Conservation (phyloP, 371 early-diverging fungal species). For the Mortierella sp. region DNA sequence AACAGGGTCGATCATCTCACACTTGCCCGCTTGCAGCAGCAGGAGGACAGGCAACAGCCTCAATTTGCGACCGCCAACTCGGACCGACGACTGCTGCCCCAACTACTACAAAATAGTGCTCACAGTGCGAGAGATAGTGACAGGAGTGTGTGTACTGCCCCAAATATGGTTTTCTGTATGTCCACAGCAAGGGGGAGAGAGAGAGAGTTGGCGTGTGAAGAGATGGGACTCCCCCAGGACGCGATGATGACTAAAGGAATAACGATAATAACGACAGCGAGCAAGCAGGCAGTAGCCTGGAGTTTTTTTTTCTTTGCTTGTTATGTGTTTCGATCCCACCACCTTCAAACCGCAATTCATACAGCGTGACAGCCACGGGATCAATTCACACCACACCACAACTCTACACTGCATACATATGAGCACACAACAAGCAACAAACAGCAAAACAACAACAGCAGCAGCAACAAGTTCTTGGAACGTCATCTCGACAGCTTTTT, state of each 20-base stretch:
- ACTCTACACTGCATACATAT: background rate
- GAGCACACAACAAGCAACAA: background rate
- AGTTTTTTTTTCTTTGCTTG: background rate
- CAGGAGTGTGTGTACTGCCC: background rate
- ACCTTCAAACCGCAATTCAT: background rate
- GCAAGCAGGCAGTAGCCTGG: background rate
- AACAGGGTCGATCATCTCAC: no score
- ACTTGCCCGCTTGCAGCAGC: no score
- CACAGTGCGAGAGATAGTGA: background rate
- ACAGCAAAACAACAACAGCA: no score
- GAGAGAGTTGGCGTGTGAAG: background rate
- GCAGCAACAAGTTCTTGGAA: background rate
- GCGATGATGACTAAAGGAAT: background rate
- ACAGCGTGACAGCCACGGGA: constrained; percentile 14
- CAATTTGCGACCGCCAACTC: background rate
- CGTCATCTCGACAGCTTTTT: constrained; percentile 5
- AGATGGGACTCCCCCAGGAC: background rate
- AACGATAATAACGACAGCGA: background rate
- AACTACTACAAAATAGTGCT: constrained; percentile 5
- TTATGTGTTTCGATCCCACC: background rate
- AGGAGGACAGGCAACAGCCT: no score
- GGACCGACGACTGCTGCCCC: background rate
- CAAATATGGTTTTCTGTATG: background rate
- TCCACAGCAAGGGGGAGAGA: background rate
- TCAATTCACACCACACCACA: background rate